phyloP scores from a whole-genome alignment of 2,329 filamentous ascomycete genomes.

The Penicillium concentricum region DNA sequence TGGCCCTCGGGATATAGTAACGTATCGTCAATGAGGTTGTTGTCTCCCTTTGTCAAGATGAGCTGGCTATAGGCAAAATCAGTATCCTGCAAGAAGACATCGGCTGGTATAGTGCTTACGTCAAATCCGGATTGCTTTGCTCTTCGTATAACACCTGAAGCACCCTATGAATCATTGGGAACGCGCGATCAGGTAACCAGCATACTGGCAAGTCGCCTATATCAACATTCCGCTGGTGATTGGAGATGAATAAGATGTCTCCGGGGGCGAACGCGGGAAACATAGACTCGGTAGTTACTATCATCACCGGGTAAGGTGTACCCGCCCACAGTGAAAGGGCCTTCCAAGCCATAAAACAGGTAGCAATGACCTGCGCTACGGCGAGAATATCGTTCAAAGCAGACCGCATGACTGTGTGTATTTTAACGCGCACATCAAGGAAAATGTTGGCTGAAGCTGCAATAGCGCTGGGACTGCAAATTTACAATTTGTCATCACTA shows the following conservation, averaged over 20 bases:
- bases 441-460: not conserved
- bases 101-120: not conserved
- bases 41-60: slow-evolving; percentile 9
- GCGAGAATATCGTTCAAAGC: not conserved
- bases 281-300: slow-evolving; percentile 17
- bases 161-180: slow-evolving; percentile 7
- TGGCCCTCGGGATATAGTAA: slow-evolving; percentile 4
- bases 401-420: not conserved
- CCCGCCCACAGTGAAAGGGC: slow-evolving; percentile 3
- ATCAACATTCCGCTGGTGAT: not conserved
- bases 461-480: not conserved
- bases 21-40: slow-evolving; percentile 6
- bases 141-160: not conserved
- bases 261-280: slow-evolving; percentile 9
- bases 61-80: not conserved
- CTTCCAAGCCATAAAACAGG: slow-evolving; percentile 9
- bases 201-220: slow-evolving; percentile 4
- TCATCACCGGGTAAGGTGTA: slow-evolving; percentile 6
- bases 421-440: not conserved
- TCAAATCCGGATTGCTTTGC: not conserved
- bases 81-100: not conserved
- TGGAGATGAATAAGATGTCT: slow-evolving; percentile 6
- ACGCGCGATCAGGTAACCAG: not conserved
- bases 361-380: not conserved
- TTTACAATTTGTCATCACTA: not conserved